Conservation (phyloP, 805 yeast species). For the Metschnikowia cerradonensis region DNA sequence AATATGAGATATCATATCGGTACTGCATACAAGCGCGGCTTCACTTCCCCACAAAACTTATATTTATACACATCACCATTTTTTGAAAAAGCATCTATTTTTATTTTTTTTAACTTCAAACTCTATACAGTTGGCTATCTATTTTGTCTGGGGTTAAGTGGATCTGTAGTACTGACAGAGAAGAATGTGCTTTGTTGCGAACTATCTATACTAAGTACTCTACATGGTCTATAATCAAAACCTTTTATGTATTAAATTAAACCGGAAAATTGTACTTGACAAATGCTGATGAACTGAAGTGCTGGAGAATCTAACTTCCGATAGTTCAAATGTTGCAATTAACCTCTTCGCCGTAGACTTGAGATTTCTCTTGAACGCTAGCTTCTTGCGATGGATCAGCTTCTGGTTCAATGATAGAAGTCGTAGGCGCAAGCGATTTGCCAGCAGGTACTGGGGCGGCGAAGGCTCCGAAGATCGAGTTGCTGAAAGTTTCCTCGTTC, state of each 20-base stretch:
- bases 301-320: neutral
- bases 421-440: neutral
- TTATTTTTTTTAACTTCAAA: too few species aligned
- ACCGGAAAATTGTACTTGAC: neutral
- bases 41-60: neutral
- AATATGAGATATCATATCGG: neutral
- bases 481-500: neutral
- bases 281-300: neutral
- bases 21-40: neutral
- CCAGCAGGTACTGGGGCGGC: constrained; percentile 1
- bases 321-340: neutral
- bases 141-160: too few species aligned
- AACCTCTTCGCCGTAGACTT: constrained; percentile 3
- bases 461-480: constrained; percentile 2
- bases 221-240: neutral
- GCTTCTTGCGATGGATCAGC: neutral
- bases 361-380: neutral
- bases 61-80: neutral
- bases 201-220: too few species aligned
- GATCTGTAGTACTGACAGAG: too few species aligned
- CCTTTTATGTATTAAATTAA: neutral
- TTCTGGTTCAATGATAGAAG: neutral
- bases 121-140: too few species aligned
- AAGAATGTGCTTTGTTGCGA: too few species aligned
- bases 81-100: too few species aligned